These are phyloP conservation scores for Mycena capillaripes DNA, from an alignment of 768 basidiomycete genomes.

Conservation along the genomic window DNA sequence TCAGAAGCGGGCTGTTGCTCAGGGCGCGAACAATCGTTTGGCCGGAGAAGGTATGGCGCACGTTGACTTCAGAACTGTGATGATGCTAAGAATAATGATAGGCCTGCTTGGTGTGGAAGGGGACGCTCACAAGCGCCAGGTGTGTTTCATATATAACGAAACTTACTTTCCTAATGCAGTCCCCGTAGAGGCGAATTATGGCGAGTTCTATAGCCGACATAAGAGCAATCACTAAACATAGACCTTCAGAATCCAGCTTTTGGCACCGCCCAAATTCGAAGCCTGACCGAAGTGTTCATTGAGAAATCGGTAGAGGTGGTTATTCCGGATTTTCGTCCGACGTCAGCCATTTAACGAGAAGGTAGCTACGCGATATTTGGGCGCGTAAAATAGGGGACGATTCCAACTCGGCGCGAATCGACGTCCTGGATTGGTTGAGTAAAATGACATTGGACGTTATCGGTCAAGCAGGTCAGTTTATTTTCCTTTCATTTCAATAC, in stretches of 20 bases:
- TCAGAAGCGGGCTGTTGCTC: not conserved
- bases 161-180: too few relatives aligned
- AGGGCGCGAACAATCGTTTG: not conserved
- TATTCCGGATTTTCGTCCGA: not conserved
- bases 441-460: slow-evolving; percentile 34
- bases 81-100: not conserved
- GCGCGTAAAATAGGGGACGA: not conserved
- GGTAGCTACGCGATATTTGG: slow-evolving; percentile 29
- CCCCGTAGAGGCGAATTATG: slow-evolving; percentile 21
- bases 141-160: not conserved
- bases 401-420: not conserved
- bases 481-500: not conserved
- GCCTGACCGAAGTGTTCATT: slow-evolving; percentile 51
- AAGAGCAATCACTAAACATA: not conserved
- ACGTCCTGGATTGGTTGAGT: slow-evolving; percentile 13
- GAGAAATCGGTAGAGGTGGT: slow-evolving; percentile 49
- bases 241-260: slow-evolving; percentile 57
- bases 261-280: slow-evolving; percentile 55
- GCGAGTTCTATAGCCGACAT: not conserved
- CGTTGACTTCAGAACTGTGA: not conserved
- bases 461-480: slow-evolving; percentile 17
- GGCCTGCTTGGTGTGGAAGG: slow-evolving; percentile 19
- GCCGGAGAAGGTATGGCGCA: not conserved
- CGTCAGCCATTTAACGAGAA: not conserved
- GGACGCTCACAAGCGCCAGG: slow-evolving; percentile 27